Base-by-base conservation (phyloP, 108 stramenopile species). In the Pseudonitzschia delicatissima region DNA sequence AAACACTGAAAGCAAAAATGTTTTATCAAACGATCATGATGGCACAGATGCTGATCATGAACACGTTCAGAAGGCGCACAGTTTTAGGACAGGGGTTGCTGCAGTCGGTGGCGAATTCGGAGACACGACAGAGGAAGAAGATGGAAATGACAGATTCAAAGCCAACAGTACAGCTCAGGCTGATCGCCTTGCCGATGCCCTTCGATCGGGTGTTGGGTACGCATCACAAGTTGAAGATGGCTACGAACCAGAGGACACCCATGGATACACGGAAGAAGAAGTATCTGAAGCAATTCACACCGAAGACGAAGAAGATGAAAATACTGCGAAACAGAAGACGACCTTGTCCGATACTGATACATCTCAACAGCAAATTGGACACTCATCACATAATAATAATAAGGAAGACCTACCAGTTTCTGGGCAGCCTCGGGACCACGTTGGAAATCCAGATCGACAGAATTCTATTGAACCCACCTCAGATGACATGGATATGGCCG, bases 201-300 rank as follows among this genome's bases (percentile, higher is more conserved):
- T 55, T 1, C 48, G 28, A 13, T 53, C 45, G 13, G 55, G 25
- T 26, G 34, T 25, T 9, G 73, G 66, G 4, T 74, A 67, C 53
- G 52, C 49, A 31, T 67, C 66, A 20, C 73, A 74, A 31, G 57
- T 67, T 8, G 73, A 67, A 35, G 73, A 74, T 47, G 74, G 74
- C 6, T 75, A 75, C 34, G 74, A 75, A 33, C 74, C 74, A 6
- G 74, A 75, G 57, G 74, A 75, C 39, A 75, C 74, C 5, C 74
- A 75, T 42, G 74, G 74, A 15, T 72, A 64, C 52, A 75, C 74
- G 8, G 74, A 75, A 36, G 74, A 75, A 49, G 74, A 75, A 59
- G 74, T 68, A 45, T 75, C 74, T 13, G 74, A 75, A 64, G 74
- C 74, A n/a, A 57, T 75, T 26, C 74, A 75, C 68, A 77, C 69